phyloP scores from a whole-genome alignment of 805 yeast species.

The Naumovozyma baii region DNA sequence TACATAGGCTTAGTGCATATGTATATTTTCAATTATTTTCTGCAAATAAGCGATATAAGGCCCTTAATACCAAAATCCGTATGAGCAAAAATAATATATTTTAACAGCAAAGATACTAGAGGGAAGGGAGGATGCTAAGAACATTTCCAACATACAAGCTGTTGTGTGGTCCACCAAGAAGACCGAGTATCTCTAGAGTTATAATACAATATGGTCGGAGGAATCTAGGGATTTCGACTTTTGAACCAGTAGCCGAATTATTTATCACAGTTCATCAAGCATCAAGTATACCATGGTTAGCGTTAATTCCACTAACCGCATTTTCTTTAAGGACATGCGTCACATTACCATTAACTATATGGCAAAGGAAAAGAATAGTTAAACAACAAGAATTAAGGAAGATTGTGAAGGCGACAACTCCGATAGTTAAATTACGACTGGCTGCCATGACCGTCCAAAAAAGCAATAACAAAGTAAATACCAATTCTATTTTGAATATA shows the following conservation, averaged over 20 bases:
- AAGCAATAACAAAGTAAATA: conserved; percentile 8
- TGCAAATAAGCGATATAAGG: too few relatives aligned
- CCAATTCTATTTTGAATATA: conserved; percentile 2
- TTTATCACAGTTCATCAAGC: conserved; percentile 35
- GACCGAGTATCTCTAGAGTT: background rate
- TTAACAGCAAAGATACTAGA: too few relatives aligned
- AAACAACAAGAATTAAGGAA: conserved; percentile 68
- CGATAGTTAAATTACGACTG: conserved; percentile 50
- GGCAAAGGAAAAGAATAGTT: conserved; percentile 58
- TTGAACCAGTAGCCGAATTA: conserved; percentile 18
- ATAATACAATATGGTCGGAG: background rate
- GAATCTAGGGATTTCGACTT: conserved; percentile 4
- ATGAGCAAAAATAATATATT: too few relatives aligned
- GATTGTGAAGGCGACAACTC: conserved; percentile 61
- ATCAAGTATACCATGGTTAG: conserved; percentile 77
- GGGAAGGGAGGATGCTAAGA: too few relatives aligned
- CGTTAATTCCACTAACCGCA: conserved; percentile 65
- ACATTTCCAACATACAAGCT: too few relatives aligned
- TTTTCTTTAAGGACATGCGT: conserved; percentile 51
- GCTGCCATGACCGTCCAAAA: conserved; percentile 25
- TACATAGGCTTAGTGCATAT: too few relatives aligned
- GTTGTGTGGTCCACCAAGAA: background rate
- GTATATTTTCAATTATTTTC: background rate
- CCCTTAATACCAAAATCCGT: too few relatives aligned
- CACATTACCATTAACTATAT: conserved; percentile 71